Conservation (phyloP, 306 rosid genomes). For the Bauhinia variegata region DNA sequence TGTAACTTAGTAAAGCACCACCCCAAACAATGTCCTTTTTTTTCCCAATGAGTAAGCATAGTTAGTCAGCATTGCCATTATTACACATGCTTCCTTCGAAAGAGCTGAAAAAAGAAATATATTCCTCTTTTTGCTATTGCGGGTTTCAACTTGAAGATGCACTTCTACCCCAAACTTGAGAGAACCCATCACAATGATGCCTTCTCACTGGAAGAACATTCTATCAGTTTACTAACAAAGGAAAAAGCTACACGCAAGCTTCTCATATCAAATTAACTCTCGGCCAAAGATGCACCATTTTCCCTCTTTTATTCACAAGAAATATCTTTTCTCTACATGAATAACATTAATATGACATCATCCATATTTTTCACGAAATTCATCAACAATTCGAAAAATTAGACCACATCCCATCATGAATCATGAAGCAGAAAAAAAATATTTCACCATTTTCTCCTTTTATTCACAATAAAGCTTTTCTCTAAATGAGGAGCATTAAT, state of each 20-base stretch:
- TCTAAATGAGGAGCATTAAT: too few relatives aligned
- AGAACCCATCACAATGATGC: too few relatives aligned
- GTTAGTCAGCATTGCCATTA: not conserved
- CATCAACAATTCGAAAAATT: not conserved
- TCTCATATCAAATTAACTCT: not conserved
- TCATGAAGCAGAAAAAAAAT: not conserved
- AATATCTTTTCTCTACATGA: not conserved
- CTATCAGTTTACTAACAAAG: not conserved
- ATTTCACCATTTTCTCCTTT: too few relatives aligned
- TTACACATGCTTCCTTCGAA: not conserved
- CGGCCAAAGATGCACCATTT: not conserved
- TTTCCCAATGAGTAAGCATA: not conserved
- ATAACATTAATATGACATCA: not conserved
- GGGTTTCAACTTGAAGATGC: not conserved
- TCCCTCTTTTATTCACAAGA: slow-evolving; percentile 11
- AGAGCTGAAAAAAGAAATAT: not conserved
- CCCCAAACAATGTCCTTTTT: not conserved
- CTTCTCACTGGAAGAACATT: not conserved
- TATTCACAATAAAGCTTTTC: too few relatives aligned
- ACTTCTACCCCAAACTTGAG: too few relatives aligned
- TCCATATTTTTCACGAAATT: not conserved
- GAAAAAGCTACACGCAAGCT: not conserved
- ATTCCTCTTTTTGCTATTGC: too few relatives aligned
- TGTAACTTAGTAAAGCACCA: not conserved
- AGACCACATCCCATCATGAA: not conserved